Evolutionary conservation across 2,329 filamentous ascomycete genomes (phyloP).

Genomic region (Pestalotiopsis sp.): DNA sequence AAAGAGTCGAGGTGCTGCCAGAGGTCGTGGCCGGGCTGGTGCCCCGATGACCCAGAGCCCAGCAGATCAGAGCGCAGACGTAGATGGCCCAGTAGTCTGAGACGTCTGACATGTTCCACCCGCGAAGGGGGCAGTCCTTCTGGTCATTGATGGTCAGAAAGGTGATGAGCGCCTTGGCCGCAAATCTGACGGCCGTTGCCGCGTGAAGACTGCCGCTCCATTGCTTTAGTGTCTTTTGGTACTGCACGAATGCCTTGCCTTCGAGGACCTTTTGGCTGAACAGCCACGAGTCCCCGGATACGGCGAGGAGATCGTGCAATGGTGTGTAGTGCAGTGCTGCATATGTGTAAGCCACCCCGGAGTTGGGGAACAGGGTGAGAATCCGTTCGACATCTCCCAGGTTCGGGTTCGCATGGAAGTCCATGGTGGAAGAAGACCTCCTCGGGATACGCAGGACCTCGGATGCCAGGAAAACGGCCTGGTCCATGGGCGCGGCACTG

Average conservation of each 20-base stretch:
- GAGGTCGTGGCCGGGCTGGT: background rate
- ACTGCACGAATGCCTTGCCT: conserved; percentile 45
- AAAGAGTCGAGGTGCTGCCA: background rate
- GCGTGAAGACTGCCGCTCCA: conserved; percentile 39
- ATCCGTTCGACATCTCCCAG: conserved; percentile 33
- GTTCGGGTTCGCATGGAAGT: conserved; percentile 24
- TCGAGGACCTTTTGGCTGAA: conserved; percentile 57
- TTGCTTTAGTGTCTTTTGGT: conserved; percentile 48
- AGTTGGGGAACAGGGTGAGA: conserved; percentile 45
- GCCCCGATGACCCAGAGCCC: conserved; percentile 51
- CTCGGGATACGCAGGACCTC: conserved; percentile 31
- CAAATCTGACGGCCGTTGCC: conserved; percentile 49
- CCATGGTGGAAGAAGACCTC: conserved; percentile 20
- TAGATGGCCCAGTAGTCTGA: conserved; percentile 87
- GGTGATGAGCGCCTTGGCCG: conserved; percentile 52
- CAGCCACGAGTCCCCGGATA: conserved; percentile 61
- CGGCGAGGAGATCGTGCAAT: conserved; percentile 59
- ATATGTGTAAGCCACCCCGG: conserved; percentile 54
- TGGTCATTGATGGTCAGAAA: conserved; percentile 40
- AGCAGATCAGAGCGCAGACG: conserved; percentile 61
- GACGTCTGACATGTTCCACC: conserved; percentile 59
- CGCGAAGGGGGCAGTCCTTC: conserved; percentile 2
- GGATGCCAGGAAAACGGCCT: conserved; percentile 30
- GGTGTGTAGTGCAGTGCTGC: conserved; percentile 61
- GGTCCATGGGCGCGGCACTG: conserved; percentile 29